A percentile compares a stretch with the other conserved stretches of the same genome.
Evolutionary conservation across 2,329 filamentous ascomycete genomes (phyloP).

Genomic region (Aspergillus sp.): DNA sequence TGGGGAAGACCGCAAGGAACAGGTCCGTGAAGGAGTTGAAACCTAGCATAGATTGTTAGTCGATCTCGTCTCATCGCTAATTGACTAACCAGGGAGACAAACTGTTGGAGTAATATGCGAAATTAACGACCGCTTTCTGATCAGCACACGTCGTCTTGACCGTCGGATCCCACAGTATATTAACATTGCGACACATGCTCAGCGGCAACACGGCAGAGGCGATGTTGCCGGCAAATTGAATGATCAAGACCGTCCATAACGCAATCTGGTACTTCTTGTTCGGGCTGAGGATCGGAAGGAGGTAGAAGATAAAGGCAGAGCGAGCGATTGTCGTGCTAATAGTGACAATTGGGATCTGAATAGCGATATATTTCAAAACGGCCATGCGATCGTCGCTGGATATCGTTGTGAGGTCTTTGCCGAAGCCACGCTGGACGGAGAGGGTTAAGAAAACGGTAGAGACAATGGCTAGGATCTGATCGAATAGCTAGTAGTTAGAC

Average conservation of each 20-base stretch:
- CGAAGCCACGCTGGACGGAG: conserved; percentile 29
- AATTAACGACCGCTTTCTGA: conserved; percentile 20
- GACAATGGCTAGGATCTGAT: conserved; percentile 23
- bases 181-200: conserved; percentile 26
- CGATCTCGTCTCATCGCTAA: neutral
- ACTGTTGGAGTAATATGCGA: conserved; percentile 32
- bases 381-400: conserved; percentile 8
- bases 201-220: conserved; percentile 27
- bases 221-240: conserved; percentile 28
- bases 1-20: conserved; percentile 31
- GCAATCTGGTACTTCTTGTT: conserved; percentile 22
- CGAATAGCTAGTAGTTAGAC: too few species aligned
- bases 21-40: conserved; percentile 30
- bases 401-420: conserved; percentile 18
- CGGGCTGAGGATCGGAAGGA: conserved; percentile 26
- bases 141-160: conserved; percentile 27
- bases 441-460: conserved; percentile 25
- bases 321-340: conserved; percentile 31
- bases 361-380: conserved; percentile 28
- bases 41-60: conserved; percentile 3
- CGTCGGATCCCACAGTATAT: conserved; percentile 24
- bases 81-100: neutral
- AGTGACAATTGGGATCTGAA: conserved; percentile 29
- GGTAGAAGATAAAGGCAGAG: conserved; percentile 27
- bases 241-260: conserved; percentile 23